Percentiles rank a stretch among this genome's conserved stretches.
phyloP scores from a whole-genome alignment of 2,329 filamentous ascomycete species.

The Ascochyta lentis region DNA sequence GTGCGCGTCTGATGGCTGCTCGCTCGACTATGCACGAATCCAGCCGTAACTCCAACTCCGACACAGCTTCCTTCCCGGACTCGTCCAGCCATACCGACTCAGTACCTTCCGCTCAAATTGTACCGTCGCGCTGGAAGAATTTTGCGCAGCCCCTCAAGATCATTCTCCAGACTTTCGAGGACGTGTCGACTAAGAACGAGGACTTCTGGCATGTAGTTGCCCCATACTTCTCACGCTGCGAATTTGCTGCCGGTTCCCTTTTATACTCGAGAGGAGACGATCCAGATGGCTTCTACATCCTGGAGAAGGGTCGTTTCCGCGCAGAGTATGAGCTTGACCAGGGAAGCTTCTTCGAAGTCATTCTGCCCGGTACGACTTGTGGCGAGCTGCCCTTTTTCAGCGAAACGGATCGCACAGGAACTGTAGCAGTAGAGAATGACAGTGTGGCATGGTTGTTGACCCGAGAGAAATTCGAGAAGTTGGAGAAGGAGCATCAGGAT shows the following conservation, averaged over 20 bases:
- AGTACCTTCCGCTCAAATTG: constrained; percentile 10
- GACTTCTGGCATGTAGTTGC: constrained; percentile 92
- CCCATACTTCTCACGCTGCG: constrained; percentile 74
- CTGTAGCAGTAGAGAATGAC: constrained; percentile 80
- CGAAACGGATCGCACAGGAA: constrained; percentile 85
- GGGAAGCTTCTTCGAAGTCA: constrained; percentile 86
- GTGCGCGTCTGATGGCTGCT: constrained; percentile 79
- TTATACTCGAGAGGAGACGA: constrained; percentile 78
- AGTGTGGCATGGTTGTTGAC: constrained; percentile 85
- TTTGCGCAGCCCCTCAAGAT: constrained; percentile 91
- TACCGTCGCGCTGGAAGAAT: constrained; percentile 73
- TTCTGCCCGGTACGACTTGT: constrained; percentile 92
- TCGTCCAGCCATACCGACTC: constrained; percentile 13
- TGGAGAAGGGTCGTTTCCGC: constrained; percentile 87
- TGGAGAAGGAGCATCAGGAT: constrained; percentile 76
- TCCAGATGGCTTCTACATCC: constrained; percentile 84
- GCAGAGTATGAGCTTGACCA: constrained; percentile 92
- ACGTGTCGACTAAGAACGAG: constrained; percentile 82
- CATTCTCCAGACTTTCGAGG: constrained; percentile 94
- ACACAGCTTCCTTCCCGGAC: constrained; percentile 24
- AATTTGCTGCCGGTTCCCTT: constrained; percentile 72
- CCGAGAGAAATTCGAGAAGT: constrained; percentile 70
- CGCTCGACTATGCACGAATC: constrained; percentile 72
- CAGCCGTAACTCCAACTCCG: constrained; percentile 5
- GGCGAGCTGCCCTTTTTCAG: constrained; percentile 97